Evolutionary conservation across 1,139 yeast species (phyloP).

Genomic region (Nakaseomyces kungkrabaensis): DNA sequence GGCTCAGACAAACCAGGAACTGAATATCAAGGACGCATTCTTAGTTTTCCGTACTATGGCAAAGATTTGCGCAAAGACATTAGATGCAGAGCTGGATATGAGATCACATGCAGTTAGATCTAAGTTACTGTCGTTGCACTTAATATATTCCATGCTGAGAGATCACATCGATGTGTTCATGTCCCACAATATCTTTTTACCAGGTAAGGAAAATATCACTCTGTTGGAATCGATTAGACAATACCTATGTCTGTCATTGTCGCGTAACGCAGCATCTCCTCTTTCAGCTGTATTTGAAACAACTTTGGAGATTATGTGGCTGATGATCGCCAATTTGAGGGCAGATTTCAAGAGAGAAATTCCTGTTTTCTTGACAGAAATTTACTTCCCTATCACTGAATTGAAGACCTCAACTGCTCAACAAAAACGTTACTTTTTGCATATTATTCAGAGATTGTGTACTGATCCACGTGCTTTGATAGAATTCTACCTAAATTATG

Average conservation of each 20-base stretch:
- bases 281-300: slow-evolving; percentile 88
- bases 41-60: slow-evolving; percentile 90
- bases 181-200: slow-evolving; percentile 52
- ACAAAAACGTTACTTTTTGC: slow-evolving; percentile 78
- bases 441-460: slow-evolving; percentile 69
- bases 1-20: slow-evolving; percentile 49
- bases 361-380: slow-evolving; percentile 87
- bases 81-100: slow-evolving; percentile 75
- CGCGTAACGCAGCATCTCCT: slow-evolving; percentile 89
- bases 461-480: slow-evolving; percentile 84
- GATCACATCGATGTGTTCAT: slow-evolving; percentile 79
- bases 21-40: slow-evolving; percentile 81
- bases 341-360: slow-evolving; percentile 85
- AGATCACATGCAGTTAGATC: slow-evolving; percentile 88
- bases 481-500: slow-evolving; percentile 89
- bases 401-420: slow-evolving; percentile 86
- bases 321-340: slow-evolving; percentile 71
- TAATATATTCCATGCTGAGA: slow-evolving; percentile 75
- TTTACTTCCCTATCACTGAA: slow-evolving; percentile 89
- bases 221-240: slow-evolving; percentile 77
- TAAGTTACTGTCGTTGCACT: slow-evolving; percentile 76
- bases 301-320: slow-evolving; percentile 88
- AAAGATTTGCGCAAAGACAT: slow-evolving; percentile 72
- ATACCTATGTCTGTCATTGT: slow-evolving; percentile 69
- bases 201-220: slow-evolving; percentile 49